A percentile compares a stretch with the other conserved stretches of the same genome.
phyloP scores from a whole-genome alignment of 352 stramenopile species.

The Pythium sukuiense region DNA sequence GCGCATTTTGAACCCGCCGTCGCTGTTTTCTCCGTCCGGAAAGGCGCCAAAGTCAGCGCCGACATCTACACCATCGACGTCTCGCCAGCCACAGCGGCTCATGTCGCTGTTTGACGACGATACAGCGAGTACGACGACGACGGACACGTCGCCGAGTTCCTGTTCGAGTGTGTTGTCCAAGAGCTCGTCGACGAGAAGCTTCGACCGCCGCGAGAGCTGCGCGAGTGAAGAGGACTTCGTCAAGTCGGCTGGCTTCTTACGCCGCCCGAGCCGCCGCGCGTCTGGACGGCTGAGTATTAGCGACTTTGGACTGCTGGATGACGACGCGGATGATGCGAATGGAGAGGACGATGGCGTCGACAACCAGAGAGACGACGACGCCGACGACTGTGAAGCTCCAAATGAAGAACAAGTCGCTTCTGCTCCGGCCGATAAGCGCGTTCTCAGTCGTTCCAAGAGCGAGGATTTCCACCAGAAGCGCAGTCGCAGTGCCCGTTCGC shows the following conservation, averaged over 20 bases:
- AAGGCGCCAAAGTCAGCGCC: not conserved
- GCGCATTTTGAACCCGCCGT: conserved; percentile 40
- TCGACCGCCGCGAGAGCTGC: conserved; percentile 58
- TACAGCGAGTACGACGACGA: conserved; percentile 14
- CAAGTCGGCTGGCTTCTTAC: conserved; percentile 66
- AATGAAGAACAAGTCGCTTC: not conserved
- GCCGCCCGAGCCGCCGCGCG: conserved; percentile 47
- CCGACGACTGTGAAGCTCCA: conserved; percentile 14
- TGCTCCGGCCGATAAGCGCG: not conserved
- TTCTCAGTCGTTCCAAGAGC: conserved; percentile 13
- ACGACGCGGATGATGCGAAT: conserved; percentile 29
- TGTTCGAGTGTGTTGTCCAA: conserved; percentile 34
- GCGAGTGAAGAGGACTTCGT: conserved; percentile 64
- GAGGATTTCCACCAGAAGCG: conserved; percentile 14
- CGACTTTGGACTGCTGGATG: conserved; percentile 71
- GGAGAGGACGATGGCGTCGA: conserved; percentile 19
- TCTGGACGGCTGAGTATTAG: conserved; percentile 68
- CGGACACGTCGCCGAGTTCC: conserved; percentile 29
- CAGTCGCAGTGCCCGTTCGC: conserved; percentile 3
- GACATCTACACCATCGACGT: conserved; percentile 8
- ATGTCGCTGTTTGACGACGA: conserved; percentile 30
- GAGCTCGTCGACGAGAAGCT: conserved; percentile 27
- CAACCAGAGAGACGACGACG: conserved; percentile 26
- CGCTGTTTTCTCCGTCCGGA: not conserved
- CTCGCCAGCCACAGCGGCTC: conserved; percentile 1